A percentile compares a stretch with the other conserved stretches of the same genome.
phyloP scores from a whole-genome alignment of 176 grass and related monocot genomes.

The Oryza officinalis region DNA sequence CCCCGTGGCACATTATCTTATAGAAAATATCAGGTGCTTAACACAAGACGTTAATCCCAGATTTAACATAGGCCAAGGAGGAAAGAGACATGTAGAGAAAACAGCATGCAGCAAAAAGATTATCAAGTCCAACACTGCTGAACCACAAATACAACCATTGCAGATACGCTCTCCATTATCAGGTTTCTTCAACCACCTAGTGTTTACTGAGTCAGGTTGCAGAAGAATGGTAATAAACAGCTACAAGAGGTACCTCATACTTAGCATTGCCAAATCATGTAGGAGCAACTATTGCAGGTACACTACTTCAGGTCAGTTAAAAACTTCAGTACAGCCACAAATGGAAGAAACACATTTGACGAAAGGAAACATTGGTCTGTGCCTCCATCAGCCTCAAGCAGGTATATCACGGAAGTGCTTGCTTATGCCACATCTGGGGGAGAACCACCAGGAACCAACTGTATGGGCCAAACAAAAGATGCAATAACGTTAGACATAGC shows the following conservation, averaged over 20 bases:
- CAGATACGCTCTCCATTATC: background rate
- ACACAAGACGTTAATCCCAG: background rate
- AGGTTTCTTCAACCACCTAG: background rate
- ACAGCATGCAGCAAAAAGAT: background rate
- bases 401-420: background rate
- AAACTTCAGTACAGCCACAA: slow-evolving; percentile 18
- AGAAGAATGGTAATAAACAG: background rate
- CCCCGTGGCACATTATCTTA: background rate
- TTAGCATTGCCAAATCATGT: slow-evolving; percentile 41
- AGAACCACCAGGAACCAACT: slow-evolving; percentile 97
- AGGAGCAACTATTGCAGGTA: slow-evolving; percentile 32
- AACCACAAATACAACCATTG: background rate
- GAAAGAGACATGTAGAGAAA: background rate
- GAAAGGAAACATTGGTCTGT: slow-evolving; percentile 17
- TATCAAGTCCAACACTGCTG: background rate
- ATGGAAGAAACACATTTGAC: slow-evolving; percentile 22
- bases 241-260: background rate
- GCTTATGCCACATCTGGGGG: slow-evolving; percentile 77
- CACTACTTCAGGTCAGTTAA: slow-evolving; percentile 16
- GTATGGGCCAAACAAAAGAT: slow-evolving; percentile 4
- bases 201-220: slow-evolving; percentile 15
- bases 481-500: slow-evolving; percentile 25
- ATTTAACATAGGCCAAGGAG: background rate
- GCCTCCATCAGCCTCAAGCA: background rate
- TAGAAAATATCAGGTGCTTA: background rate